Percentiles rank a stretch among this genome's conserved stretches.
These are phyloP conservation scores for Phylloporus sp. DNA, from an alignment of 768 basidiomycete genomes.

Conservation along the genomic window DNA sequence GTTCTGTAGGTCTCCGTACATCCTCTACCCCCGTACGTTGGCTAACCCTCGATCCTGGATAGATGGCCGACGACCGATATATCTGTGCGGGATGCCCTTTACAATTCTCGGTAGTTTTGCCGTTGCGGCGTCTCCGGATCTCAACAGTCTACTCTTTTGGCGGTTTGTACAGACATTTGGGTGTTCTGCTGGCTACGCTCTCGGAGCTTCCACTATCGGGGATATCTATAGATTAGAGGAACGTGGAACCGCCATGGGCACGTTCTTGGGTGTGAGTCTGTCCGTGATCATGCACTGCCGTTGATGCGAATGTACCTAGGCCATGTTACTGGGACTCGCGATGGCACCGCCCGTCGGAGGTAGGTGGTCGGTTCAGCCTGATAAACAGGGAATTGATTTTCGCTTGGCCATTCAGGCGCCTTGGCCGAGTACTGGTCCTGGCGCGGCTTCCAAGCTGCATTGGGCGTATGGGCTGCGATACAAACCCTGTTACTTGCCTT, in stretches of 20 bases:
- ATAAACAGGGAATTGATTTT: background rate
- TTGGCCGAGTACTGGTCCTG: conserved; percentile 59
- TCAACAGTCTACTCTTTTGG: conserved; percentile 47
- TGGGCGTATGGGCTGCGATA: conserved; percentile 39
- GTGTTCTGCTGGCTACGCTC: conserved; percentile 47
- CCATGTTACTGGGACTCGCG: conserved; percentile 52
- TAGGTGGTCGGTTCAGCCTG: conserved; percentile 2
- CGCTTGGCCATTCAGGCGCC: conserved; percentile 30
- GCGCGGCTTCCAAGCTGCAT: conserved; percentile 49
- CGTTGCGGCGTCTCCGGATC: conserved; percentile 45
- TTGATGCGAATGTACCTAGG: conserved; percentile 23
- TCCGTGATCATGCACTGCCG: background rate
- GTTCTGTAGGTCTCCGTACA: conserved; percentile 38
- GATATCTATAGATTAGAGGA: conserved; percentile 65
- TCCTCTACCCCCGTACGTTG: background rate
- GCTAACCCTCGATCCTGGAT: background rate
- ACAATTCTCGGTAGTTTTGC: conserved; percentile 56
- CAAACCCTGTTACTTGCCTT: conserved; percentile 37
- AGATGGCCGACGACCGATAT: conserved; percentile 66
- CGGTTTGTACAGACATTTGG: conserved; percentile 65
- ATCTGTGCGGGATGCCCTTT: conserved; percentile 54
- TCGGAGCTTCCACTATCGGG: conserved; percentile 55
- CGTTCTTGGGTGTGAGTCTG: conserved; percentile 46
- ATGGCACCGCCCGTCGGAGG: conserved; percentile 58
- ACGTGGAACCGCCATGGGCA: conserved; percentile 52